Percentiles rank a stretch among this genome's conserved stretches.
phyloP scores from a whole-genome alignment of 768 basidiomycete species.

The Pleurotus salmoneostramineus region DNA sequence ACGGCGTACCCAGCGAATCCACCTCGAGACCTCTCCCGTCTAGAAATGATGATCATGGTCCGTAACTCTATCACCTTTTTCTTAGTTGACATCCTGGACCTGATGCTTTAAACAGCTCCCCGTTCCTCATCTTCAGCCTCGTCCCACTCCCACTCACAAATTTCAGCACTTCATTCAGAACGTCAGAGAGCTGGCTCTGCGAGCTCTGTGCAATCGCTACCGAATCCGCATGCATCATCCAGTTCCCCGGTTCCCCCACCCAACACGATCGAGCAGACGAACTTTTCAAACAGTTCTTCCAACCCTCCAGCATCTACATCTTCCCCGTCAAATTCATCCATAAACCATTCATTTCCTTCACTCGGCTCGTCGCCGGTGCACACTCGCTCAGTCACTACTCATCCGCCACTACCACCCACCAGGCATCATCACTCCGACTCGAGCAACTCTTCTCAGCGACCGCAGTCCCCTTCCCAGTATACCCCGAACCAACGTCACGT shows the following conservation, averaged over 20 bases:
- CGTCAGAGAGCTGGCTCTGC: conserved; percentile 4
- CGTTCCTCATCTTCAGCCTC: conserved; percentile 2
- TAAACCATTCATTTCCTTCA: conserved; percentile 2
- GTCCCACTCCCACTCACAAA: conserved; percentile 1
- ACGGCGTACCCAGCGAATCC: conserved; percentile 12
- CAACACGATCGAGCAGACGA: no score
- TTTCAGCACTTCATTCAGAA: background rate
- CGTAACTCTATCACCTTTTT: background rate
- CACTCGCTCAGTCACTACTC: background rate
- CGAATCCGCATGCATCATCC: background rate
- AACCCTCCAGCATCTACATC: background rate
- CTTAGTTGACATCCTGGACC: background rate
- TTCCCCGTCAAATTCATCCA: background rate
- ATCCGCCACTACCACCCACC: background rate
- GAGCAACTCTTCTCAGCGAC: background rate
- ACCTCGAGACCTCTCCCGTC: background rate
- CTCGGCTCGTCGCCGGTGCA: conserved; percentile 3
- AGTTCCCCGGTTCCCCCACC: background rate
- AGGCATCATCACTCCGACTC: conserved; percentile 2
- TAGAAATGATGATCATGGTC: background rate
- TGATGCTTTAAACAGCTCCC: background rate
- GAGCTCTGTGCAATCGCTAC: background rate
- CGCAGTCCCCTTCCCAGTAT: background rate
- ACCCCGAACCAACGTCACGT: conserved; percentile 11
- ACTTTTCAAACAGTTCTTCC: background rate